These are phyloP conservation scores for Talaromyces trachyspermus DNA, from an alignment of 495 filamentous ascomycete species.

Conservation along the genomic window DNA sequence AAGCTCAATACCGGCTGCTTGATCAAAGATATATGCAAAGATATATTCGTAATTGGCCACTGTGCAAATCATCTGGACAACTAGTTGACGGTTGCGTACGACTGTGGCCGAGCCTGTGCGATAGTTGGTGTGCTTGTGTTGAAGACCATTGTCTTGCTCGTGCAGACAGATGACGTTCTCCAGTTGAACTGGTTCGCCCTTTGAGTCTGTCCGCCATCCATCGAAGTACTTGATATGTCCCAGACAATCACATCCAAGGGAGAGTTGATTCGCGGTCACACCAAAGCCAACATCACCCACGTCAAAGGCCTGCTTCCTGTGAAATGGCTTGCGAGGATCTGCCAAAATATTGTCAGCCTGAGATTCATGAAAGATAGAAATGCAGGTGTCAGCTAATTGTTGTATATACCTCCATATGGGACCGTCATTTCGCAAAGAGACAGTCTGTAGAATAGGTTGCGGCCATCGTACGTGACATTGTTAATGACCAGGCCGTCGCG, in stretches of 20 bases:
- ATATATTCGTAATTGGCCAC: conserved; percentile 85
- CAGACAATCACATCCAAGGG: conserved; percentile 59
- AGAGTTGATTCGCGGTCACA: conserved; percentile 58
- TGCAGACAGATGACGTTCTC: conserved; percentile 57
- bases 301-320: conserved; percentile 63
- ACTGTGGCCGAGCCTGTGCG: conserved; percentile 52
- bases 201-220: conserved; percentile 42
- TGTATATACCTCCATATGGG: conserved; percentile 31
- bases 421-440: conserved; percentile 73
- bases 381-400: neutral
- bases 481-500: conserved; percentile 57
- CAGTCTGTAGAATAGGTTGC: conserved; percentile 62
- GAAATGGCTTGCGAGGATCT: conserved; percentile 58
- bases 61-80: conserved; percentile 70
- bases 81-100: conserved; percentile 46
- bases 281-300: conserved; percentile 62
- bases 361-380: neutral
- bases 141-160: conserved; percentile 59
- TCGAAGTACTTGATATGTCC: conserved; percentile 59
- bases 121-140: conserved; percentile 66
- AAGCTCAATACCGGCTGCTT: conserved; percentile 68
- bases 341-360: neutral
- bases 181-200: conserved; percentile 43
- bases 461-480: conserved; percentile 58
- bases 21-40: conserved; percentile 75